Evolutionary conservation across 2,329 filamentous ascomycete species (phyloP), one percentile per base, ranked within the genome.

Genomic region (Claviceps pazoutovae): DNA sequence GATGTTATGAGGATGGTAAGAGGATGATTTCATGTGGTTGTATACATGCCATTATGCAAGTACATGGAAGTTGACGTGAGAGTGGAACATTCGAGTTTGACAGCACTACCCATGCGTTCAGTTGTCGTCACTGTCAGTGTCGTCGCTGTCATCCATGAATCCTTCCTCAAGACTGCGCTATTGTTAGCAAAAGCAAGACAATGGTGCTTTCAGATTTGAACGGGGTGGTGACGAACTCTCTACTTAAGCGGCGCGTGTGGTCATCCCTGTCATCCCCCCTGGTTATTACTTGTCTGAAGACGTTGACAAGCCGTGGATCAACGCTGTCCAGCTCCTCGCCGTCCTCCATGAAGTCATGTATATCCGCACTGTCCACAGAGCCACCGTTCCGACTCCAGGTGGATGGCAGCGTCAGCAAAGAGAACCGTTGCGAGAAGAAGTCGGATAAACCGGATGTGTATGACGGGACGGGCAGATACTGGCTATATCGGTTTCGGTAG

Each of bases 401-500:
- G 53, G 74, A 71, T 2, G 73, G 73, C 4, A 74, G 48, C 6
- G 54, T 56, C 48, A 65, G 51, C 37, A 56, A 57, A 41, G 64
- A 52, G 43, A 68, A 57, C 36, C 62, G 61, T 39, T 57, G 55
- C n/a, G 61, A 56, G 55, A 79, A 59, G 55, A 78, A 71, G 47
- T 75, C 68, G 30, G 80, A 74, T 23, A 82, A 58, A 55, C 79
- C 70, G 7, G 70, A 68, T 5, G 76, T 82, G 49, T 75, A 75
- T 49, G 71, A 76, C 21, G 78, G 78, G 54, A 88, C 68, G 0
- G 84, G 84, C 1, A 88, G 77, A 62, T 89, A 89, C 55, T 86
- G 82, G 61, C 80, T 77, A 65, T 88, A 88, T 54, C 84, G 80
- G 58, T 75, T 76, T 56, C 79, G 81, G 66, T 87, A 86, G 52